Conservation (phyloP, 176 grass and related monocot species). For the Eragrostis curvula region DNA sequence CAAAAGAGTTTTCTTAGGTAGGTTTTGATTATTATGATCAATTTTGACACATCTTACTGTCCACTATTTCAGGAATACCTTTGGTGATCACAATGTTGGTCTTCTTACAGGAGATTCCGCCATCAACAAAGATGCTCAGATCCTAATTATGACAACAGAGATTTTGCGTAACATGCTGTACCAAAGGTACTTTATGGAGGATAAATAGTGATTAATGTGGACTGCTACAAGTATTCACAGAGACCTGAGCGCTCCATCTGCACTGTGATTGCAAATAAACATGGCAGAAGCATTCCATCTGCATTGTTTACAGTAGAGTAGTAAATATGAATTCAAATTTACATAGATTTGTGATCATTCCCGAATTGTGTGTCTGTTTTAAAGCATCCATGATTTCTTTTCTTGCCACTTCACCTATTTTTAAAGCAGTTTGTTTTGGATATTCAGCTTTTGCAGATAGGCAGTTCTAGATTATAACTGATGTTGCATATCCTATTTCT, state of each 20-base stretch:
- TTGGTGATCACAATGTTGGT: conserved; percentile 91
- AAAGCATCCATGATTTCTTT: conserved; percentile 23
- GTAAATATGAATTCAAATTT: conserved; percentile 3
- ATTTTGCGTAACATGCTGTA: conserved; percentile 99
- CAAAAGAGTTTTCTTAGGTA: conserved; percentile 19
- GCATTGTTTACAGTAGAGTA: background rate
- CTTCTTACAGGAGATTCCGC: conserved; percentile 99
- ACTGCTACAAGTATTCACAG: conserved; percentile 25
- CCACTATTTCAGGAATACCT: conserved; percentile 71
- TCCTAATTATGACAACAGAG: conserved; percentile 98
- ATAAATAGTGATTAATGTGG: conserved; percentile 10
- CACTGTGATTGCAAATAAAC: conserved; percentile 13
- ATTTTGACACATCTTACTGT: conserved; percentile 45
- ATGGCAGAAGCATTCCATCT: conserved; percentile 11
- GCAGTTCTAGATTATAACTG: conserved; percentile 36
- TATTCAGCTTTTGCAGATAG: conserved; percentile 29
- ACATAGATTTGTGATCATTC: background rate
- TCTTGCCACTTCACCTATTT: background rate
- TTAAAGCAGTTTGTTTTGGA: conserved; percentile 22
- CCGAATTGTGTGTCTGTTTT: conserved; percentile 7
- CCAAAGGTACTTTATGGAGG: conserved; percentile 69
- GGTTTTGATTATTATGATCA: conserved; percentile 23
- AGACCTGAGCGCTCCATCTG: too few species aligned
- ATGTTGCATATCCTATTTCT: conserved; percentile 35
- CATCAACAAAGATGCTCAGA: conserved; percentile 91